Evolutionary conservation across 2,329 filamentous ascomycete genomes (phyloP), one percentile per base, ranked within the genome.

Genomic region (Aspergillus fumigatus): DNA sequence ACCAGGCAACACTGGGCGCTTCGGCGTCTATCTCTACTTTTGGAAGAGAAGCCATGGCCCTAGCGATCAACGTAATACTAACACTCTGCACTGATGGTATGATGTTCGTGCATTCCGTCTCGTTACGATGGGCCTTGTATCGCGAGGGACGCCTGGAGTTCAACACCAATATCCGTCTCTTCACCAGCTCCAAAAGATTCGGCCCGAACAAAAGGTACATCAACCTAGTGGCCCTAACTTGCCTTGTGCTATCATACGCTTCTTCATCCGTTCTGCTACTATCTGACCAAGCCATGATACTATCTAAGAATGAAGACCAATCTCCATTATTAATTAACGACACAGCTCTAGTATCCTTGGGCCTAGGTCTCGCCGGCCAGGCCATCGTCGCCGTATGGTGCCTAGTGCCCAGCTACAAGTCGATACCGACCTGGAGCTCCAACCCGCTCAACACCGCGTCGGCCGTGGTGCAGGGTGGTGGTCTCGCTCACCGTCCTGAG

Each of bases 81-180:
- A 11, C 29, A 14, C 29, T 32, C 29, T 32, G 29, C 29, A 32
- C 29, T 32, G 29, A 32, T 32, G 29, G 29, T 32, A 32, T 32
- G 29, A 32, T 32, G 29, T 32, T 32, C 4, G 29, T 32, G 11
- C 29, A 32, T 32, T 32, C 29, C 11, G 29, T 32, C 29, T 32
- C 29, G 11, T 32, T 32, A 14, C 29, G 29, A 5, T 32, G 53
- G 53, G 52, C 53, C 21, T 21, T 55, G 29, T 55, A 55, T 52
- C 53, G 40, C 19, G 61, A 63, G 35, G 43, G 55, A 48, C 58
- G 61, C 5, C 56, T 62, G 14, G 51, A 59, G 35, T 62, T 49
- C 51, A 63, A 63, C 54, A 62, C 61, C 29, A 63, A 63, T 41
- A 55, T 62, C 48, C 58, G 61, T 14, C 50, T 62, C 7, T 55